Evolutionary conservation across 2,329 filamentous ascomycete genomes (phyloP).

Genomic region (Talaromyces sp.): DNA sequence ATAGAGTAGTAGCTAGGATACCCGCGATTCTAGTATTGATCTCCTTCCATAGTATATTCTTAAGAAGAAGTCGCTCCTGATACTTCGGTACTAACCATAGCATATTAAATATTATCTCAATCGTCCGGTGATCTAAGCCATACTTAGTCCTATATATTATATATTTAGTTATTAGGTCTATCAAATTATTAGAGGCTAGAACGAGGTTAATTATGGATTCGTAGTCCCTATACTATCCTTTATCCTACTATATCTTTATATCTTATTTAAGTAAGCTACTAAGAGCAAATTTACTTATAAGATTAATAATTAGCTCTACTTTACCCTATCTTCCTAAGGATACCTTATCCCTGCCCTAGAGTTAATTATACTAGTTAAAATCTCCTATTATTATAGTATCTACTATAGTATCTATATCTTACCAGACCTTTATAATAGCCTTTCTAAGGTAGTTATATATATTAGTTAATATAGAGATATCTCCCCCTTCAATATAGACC

Average conservation of each 20-base stretch:
- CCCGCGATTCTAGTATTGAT: conserved; percentile 21
- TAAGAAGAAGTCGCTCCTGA: conserved; percentile 21
- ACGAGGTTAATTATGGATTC: conserved; percentile 24
- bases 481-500: conserved; percentile 27
- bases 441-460: conserved; percentile 21
- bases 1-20: conserved; percentile 8
- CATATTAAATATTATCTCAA: conserved; percentile 35
- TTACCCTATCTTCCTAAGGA: conserved; percentile 39
- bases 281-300: conserved; percentile 39
- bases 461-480: conserved; percentile 16
- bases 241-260: conserved; percentile 40
- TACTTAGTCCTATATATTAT: conserved; percentile 20
- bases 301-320: conserved; percentile 38
- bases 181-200: conserved; percentile 20
- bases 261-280: conserved; percentile 38
- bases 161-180: conserved; percentile 18
- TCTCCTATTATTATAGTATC: conserved; percentile 27
- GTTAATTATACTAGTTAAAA: conserved; percentile 31
- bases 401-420: conserved; percentile 19
- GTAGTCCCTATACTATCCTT: conserved; percentile 18
- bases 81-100: conserved; percentile 9
- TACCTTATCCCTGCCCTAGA: conserved; percentile 33
- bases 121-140: conserved; percentile 34
- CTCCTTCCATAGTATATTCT: conserved; percentile 26
- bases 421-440: conserved; percentile 21